These are phyloP conservation scores for Neurospora discreta DNA, from an alignment of 495 filamentous ascomycete genomes.

Conservation along the genomic window DNA sequence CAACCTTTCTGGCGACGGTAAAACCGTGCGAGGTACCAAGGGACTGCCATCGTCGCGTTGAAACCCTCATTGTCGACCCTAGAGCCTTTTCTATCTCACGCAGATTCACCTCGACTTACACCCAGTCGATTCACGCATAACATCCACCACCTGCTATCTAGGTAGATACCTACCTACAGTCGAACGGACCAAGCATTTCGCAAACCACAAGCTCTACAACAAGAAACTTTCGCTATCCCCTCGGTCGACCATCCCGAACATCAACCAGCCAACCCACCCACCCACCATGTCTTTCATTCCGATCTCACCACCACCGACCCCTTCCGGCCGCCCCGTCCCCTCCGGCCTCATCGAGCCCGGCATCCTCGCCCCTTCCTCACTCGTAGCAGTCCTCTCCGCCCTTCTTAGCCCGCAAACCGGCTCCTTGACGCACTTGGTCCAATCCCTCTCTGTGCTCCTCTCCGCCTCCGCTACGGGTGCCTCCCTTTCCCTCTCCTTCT, in stretches of 20 bases:
- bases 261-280: neutral
- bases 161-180: neutral
- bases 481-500: slow-evolving; percentile 29
- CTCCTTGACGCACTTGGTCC: slow-evolving; percentile 28
- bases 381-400: slow-evolving; percentile 2
- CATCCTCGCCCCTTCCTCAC: neutral
- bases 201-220: neutral
- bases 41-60: neutral
- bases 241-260: neutral
- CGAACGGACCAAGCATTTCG: neutral
- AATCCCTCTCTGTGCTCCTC: slow-evolving; percentile 36
- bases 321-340: neutral
- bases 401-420: neutral
- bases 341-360: neutral
- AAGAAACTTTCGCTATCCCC: neutral
- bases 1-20: neutral
- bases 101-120: neutral
- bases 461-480: slow-evolving; percentile 32
- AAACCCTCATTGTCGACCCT: neutral
- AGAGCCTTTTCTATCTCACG: neutral
- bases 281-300: neutral
- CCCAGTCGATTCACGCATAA: neutral
- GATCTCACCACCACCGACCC: neutral
- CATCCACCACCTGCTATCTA: neutral
- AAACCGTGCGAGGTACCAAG: neutral